These are phyloP conservation scores for Starmera dryadoides DNA, from an alignment of 805 yeast species.

Conservation along the genomic window DNA sequence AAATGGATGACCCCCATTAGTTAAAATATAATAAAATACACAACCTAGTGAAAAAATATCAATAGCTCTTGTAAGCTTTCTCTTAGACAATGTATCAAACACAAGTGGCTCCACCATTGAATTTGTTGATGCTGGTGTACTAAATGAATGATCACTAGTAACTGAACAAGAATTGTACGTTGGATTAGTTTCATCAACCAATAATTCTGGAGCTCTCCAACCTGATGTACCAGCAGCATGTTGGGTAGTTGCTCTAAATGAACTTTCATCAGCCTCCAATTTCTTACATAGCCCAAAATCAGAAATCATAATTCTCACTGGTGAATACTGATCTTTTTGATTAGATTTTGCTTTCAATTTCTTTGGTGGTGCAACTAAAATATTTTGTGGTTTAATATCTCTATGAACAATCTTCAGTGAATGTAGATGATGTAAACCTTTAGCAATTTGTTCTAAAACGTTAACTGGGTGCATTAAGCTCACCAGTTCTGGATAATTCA, in stretches of 20 bases:
- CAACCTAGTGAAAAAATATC: conserved; percentile 95
- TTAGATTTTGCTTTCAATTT: conserved; percentile 22
- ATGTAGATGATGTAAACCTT: conserved; percentile 83
- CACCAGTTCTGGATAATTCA: conserved; percentile 29
- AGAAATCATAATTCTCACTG: conserved; percentile 72
- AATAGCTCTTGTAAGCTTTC: conserved; percentile 78
- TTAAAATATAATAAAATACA: conserved; percentile 78
- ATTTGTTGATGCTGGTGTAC: conserved; percentile 9
- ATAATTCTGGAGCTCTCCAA: conserved; percentile 95
- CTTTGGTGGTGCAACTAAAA: conserved; percentile 70
- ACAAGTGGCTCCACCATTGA: conserved; percentile 25
- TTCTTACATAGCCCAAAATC: conserved; percentile 96
- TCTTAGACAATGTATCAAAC: conserved; percentile 35
- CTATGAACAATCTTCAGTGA: conserved; percentile 88
- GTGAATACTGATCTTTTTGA: conserved; percentile 22
- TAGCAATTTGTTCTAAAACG: conserved; percentile 66
- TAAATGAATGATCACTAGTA: conserved; percentile 17
- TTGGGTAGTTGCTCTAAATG: conserved; percentile 86
- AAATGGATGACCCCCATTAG: conserved; percentile 87
- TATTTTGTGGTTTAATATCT: conserved; percentile 92
- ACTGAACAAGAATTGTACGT: conserved; percentile 6
- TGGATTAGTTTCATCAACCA: conserved; percentile 31
- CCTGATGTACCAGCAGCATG: conserved; percentile 97
- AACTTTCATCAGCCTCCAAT: conserved; percentile 85
- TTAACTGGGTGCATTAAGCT: conserved; percentile 40